Conservation (phyloP, 768 basidiomycete species). For the Gloeostereum incarnatum region DNA sequence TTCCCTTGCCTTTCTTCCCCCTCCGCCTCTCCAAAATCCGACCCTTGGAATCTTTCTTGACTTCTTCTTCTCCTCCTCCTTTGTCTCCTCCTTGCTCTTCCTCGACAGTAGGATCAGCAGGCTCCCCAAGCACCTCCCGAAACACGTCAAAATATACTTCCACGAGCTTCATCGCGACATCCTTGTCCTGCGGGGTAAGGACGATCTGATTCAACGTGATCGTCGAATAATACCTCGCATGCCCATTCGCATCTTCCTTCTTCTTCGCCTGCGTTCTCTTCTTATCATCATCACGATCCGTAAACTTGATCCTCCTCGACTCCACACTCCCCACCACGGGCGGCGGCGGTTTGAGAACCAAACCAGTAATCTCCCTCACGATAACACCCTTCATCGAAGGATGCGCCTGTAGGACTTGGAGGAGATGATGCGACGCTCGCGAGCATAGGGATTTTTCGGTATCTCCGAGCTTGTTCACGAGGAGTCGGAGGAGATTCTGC, state of each 20-base stretch:
- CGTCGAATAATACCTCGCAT: constrained; percentile 85
- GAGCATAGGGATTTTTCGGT: constrained; percentile 82
- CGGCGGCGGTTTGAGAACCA: constrained; percentile 58
- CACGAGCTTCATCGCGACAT: constrained; percentile 74
- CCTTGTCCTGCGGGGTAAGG: constrained; percentile 45
- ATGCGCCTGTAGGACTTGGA: constrained; percentile 84
- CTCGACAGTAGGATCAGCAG: constrained; percentile 18
- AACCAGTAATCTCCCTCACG: constrained; percentile 74
- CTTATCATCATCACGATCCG: constrained; percentile 5
- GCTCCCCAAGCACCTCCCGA: constrained; percentile 73
- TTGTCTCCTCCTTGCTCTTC: constrained; percentile 21
- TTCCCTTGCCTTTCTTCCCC: constrained; percentile 25
- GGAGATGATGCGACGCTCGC: constrained; percentile 80
- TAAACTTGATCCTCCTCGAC: constrained; percentile 6
- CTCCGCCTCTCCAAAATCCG: constrained; percentile 19
- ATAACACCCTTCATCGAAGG: constrained; percentile 89
- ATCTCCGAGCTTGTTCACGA: constrained; percentile 95
- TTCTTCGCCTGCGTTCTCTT: constrained; percentile 12
- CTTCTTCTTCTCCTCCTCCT: constrained; percentile 18
- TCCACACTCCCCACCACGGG: constrained; percentile 13
- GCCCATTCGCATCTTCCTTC: constrained; percentile 44
- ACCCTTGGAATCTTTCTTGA: constrained; percentile 18
- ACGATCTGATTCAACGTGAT: constrained; percentile 95
- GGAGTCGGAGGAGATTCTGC: constrained; percentile 84
- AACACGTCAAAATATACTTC: constrained; percentile 95